Base-by-base conservation (phyloP, 2,329 filamentous ascomycete genomes). In the Aureobasidium uvarum region DNA sequence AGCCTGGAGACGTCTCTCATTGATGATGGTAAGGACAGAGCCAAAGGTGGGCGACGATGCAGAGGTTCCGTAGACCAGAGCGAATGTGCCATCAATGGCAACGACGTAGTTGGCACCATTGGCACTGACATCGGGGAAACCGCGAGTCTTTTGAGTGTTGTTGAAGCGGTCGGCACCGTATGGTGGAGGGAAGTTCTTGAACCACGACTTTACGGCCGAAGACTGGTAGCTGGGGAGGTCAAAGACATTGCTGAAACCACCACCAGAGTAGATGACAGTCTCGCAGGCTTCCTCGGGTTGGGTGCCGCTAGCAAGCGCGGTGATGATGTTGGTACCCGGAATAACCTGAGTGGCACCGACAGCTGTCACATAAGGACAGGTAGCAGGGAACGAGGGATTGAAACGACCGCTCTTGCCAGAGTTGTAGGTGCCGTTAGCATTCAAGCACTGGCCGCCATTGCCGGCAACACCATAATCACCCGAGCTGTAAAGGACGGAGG, bases 231-330 rank as follows among this genome's bases (percentile, higher is more conserved):
- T 68, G 0, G 83, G 82, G 3, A 80, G 69, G 1, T 75, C 69
- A 66, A 82, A 84, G 69, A 81, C 75, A 70, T 83, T 81, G 68
- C 76, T 79, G 73, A 84, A 83, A 16, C 81, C 81, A 20, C 81
- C 81, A 7, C 80, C 79, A 33, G 69, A 70, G 66, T 78, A 79
- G 73, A 82, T 81, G 70, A 80, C 74, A 0, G 76, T 78, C 68
- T 81, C 77, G 66, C 80, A 81, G 13, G 81, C 81, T 51, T 77
- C 74, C 68, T 83, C 81, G 1, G 78, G 72, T 50, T 74, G 68
- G 2, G 67, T 68, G 28, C 69, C 68, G 6, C 58, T 68, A 18
- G 67, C 70, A 10, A 71, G 60, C 3, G 67, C 74, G 13, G 72
- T 72, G 23, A 72, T 73, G 51, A 79, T 74, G 1, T 77, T 76